Base-by-base conservation (phyloP, 306 rosid species). In the Canavalia gladiata region DNA sequence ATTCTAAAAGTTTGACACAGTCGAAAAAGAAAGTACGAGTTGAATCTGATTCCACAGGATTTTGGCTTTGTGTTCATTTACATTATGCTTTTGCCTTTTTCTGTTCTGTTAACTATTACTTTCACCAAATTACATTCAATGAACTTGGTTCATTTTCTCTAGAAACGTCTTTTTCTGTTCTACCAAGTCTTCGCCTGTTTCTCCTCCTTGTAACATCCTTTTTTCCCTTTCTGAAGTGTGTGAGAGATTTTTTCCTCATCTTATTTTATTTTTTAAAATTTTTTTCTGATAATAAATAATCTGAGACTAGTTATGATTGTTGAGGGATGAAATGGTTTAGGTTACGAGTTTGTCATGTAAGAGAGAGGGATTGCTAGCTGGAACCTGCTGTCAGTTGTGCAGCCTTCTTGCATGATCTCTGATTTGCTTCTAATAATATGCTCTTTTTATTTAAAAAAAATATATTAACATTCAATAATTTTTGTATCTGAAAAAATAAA, bases 391-490 rank as follows among this genome's bases (percentile, higher is more conserved):
- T 96, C 93, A 88, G 94, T 90, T 86, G 84, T 84, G 90, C 98
- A 90, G 98, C 86, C 84, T 92, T 96, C 94, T 89, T 93, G 99
- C 97, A 90, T 93, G 99, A 96, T 93, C 97, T 87, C 10, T 74
- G 59, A 46, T 80, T 57, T 70, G 34, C 46, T 29, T 31, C 8
- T 43, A 28, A 5, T 50, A 68, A 25, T 74, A 81, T 29, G 41
- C n/a, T n/a, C 3, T 57, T 76, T 81, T 67, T 49, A 10, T 41
- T 55, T 2, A 18, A 2, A 60, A 56, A 64, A 7, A 18, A 18
- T 18, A 18, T 18, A 18, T 18, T 18, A 18, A 18, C 25, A 59
- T n/a, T 3, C 43, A 34, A 56, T 25, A 10, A 34, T 5, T 55
- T 63, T 18, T 54, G 45, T 6, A 29, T 47, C 50, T 2, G 13